phyloP scores from a whole-genome alignment of 768 basidiomycete genomes.

The Amylocystis lapponica region DNA sequence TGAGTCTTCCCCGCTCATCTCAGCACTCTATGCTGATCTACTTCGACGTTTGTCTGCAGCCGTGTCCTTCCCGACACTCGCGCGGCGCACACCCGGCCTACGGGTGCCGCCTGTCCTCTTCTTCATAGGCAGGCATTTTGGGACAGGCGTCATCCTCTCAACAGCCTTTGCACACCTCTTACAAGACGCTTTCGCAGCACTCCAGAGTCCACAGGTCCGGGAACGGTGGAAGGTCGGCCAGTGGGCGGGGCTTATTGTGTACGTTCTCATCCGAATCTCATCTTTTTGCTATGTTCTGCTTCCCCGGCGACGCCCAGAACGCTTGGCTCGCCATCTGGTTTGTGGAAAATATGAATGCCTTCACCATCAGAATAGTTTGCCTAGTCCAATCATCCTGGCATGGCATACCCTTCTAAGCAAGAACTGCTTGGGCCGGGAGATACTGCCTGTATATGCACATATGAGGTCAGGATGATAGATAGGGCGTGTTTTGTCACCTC shows the following conservation, averaged over 20 bases:
- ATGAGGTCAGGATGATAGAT: too few species aligned
- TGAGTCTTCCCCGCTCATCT: constrained; percentile 24
- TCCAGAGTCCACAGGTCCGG: constrained; percentile 43
- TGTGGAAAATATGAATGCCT: too few species aligned
- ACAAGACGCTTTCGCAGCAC: constrained; percentile 65
- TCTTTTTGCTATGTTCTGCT: not conserved
- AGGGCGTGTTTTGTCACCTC: too few species aligned
- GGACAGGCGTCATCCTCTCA: constrained; percentile 78
- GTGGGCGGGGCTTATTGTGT: constrained; percentile 73
- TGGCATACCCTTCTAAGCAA: too few species aligned
- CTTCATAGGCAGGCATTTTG: constrained; percentile 86
- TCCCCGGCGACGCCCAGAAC: too few species aligned
- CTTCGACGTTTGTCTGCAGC: constrained; percentile 38
- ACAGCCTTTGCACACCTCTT: constrained; percentile 81
- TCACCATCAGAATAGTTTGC: too few species aligned
- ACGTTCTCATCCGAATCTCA: constrained; percentile 18
- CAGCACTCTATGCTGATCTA: not conserved
- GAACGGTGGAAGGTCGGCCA: constrained; percentile 44
- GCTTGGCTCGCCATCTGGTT: too few species aligned
- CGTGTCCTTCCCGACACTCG: constrained; percentile 68
- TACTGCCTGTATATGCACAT: too few species aligned
- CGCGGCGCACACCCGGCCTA: constrained; percentile 45
- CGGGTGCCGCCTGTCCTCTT: constrained; percentile 65
- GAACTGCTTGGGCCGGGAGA: too few species aligned
- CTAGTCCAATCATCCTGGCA: too few species aligned